A percentile compares a stretch with the other conserved stretches of the same genome.
phyloP scores from a whole-genome alignment of 208 protist species.

The Acanthamoeba castellanii region DNA sequence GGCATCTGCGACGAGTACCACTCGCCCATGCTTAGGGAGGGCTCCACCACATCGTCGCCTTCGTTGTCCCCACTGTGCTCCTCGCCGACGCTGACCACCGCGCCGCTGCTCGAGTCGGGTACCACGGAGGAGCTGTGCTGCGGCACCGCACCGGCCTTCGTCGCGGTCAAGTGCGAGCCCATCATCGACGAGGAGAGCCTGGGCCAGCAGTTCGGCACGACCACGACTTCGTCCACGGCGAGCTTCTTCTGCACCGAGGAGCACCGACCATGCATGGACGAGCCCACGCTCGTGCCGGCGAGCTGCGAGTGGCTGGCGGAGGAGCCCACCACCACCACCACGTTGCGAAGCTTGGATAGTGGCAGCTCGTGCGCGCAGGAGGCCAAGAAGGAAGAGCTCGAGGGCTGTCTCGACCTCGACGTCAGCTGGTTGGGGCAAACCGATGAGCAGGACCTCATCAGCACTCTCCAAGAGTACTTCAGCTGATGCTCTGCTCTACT shows the following conservation, averaged over 20 bases:
- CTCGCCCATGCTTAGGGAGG: neutral
- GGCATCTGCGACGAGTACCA: neutral
- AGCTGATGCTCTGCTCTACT: neutral
- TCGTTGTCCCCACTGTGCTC: neutral
- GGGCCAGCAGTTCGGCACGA: neutral
- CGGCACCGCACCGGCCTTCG: neutral
- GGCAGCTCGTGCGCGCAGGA: neutral
- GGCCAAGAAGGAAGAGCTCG: neutral
- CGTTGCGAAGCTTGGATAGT: neutral
- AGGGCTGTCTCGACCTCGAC: neutral
- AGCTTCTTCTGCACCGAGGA: neutral
- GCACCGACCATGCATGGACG: neutral
- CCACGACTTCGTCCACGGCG: neutral
- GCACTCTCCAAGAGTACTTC: constrained; percentile 17
- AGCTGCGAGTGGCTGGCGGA: neutral
- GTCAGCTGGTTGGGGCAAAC: neutral
- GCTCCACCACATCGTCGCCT: neutral
- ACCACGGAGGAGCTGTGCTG: constrained; percentile 12
- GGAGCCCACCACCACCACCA: neutral
- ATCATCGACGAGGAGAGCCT: neutral
- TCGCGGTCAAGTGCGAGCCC: neutral
- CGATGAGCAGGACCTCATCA: constrained; percentile 28
- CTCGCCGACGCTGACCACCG: neutral
- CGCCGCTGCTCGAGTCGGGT: too few species aligned
- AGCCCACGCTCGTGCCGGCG: neutral